Base-by-base conservation (phyloP, 805 yeast genomes). In the Saturnispora halmiae region DNA sequence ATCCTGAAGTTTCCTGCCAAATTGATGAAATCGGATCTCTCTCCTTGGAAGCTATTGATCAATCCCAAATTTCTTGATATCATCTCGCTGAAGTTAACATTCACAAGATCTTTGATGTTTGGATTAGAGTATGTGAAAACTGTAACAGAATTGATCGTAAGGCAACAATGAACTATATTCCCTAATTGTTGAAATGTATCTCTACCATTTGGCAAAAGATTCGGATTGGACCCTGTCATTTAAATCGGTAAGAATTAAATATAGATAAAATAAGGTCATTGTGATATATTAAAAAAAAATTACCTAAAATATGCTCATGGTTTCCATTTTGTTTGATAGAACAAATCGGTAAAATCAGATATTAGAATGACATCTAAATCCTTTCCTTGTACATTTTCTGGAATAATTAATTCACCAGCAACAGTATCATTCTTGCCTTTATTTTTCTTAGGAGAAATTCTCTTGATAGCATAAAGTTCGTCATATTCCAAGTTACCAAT, bases 381-480 rank as follows among this genome's bases (percentile, higher is more conserved):
- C 24, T 53, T 51, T 0, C 82, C 81, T 29, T 54, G 53, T 6
- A 79, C 41, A 2, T 68, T 72, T 3, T 64, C 67, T 10, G 77
- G 74, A 13, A 82, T 59, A 3, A 68, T 64, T 30, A 82, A 48
- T 6, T 64, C 66, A 50, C 79, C 69, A 8, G 28, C 18, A 2
- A 73, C 62, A 22, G 48, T 55, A 24, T 72, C 75, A 42, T 54
- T 59, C 2, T 37, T 31, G 11, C 48, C 50, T 3, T 61, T 45
- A n/a, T n/a, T n/a, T 9, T 49, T 45, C 36, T 57, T 66, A 2
- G 92, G 92, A 20, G 82, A 78, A 4, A 86, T 81, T 52, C 97
- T 74, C 53, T 84, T 85, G 34, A 90, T 63, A 31, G 80, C 67
- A 29, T 72, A 59, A 21, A 90, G 55, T 51, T 79, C 83, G 34